Conservation (phyloP, 192 early-diverging fungal genomes). For the Mortierella antarctica region DNA sequence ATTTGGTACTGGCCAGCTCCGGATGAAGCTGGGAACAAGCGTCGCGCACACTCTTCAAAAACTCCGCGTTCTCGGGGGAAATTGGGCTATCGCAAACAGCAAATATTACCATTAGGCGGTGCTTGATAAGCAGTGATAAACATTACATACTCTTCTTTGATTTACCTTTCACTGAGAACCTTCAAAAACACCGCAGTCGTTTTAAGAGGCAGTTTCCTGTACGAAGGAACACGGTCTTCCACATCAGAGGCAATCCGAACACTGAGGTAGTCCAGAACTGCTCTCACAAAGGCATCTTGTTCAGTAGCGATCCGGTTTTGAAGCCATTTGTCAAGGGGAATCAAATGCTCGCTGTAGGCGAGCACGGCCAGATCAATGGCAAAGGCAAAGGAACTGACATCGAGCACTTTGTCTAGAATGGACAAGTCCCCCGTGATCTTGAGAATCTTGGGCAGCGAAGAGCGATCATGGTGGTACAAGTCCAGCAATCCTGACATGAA, state of each 20-base stretch:
- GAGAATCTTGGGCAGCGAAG: slow-evolving; percentile 67
- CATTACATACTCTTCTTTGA: too few relatives aligned
- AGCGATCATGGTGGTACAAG: slow-evolving; percentile 77
- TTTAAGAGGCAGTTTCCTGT: slow-evolving; percentile 66
- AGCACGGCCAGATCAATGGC: slow-evolving; percentile 84
- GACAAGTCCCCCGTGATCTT: slow-evolving; percentile 85
- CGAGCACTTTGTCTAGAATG: slow-evolving; percentile 75
- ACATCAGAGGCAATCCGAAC: slow-evolving; percentile 68
- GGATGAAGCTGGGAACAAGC: slow-evolving; percentile 58
- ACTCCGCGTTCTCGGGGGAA: slow-evolving; percentile 69
- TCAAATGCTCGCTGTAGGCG: slow-evolving; percentile 78
- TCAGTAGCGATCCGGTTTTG: slow-evolving; percentile 74
- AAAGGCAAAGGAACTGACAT: slow-evolving; percentile 74
- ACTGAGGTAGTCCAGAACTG: slow-evolving; percentile 80
- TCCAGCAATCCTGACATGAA: slow-evolving; percentile 74
- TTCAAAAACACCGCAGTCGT: slow-evolving; percentile 74
- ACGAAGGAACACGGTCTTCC: slow-evolving; percentile 35
- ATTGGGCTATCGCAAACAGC: slow-evolving; percentile 51
- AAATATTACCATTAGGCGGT: too few relatives aligned
- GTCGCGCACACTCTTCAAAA: slow-evolving; percentile 41
- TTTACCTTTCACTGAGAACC: slow-evolving; percentile 66
- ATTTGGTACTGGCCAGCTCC: slow-evolving; percentile 49
- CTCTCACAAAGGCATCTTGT: slow-evolving; percentile 72
- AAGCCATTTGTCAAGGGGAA: slow-evolving; percentile 90
- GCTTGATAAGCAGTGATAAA: too few relatives aligned